A percentile compares a stretch with the other conserved stretches of the same genome.
phyloP scores from a whole-genome alignment of 2,329 filamentous ascomycete genomes.

The Penicillium sp. region DNA sequence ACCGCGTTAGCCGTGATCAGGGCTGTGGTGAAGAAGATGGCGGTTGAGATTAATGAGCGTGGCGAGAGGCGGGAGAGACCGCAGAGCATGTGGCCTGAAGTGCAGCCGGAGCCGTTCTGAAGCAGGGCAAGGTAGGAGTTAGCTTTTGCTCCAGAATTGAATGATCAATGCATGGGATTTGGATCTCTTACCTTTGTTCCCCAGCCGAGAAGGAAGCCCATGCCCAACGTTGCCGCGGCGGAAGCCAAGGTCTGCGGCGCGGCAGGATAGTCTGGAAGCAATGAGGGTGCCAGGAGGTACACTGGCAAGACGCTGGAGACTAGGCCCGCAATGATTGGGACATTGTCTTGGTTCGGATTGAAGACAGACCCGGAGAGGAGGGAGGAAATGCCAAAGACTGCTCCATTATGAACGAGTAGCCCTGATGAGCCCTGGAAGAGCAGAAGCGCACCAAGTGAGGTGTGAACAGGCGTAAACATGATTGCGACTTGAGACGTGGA shows the following conservation, averaged over 20 bases:
- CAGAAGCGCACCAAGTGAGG: slow-evolving; percentile 53
- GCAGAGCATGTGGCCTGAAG: slow-evolving; percentile 59
- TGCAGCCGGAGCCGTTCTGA: slow-evolving; percentile 54
- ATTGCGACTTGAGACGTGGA: neutral
- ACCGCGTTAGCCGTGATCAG: slow-evolving; percentile 47
- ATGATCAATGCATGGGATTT: neutral
- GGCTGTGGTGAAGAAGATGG: slow-evolving; percentile 47
- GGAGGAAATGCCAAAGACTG: slow-evolving; percentile 54
- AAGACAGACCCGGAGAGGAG: slow-evolving; percentile 47
- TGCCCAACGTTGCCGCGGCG: slow-evolving; percentile 42
- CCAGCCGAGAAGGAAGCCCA: slow-evolving; percentile 53
- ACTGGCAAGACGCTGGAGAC: slow-evolving; percentile 48
- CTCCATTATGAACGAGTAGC: slow-evolving; percentile 55
- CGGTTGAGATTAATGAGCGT: slow-evolving; percentile 53
- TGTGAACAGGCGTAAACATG: slow-evolving; percentile 59
- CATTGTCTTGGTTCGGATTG: slow-evolving; percentile 43
- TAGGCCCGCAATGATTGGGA: slow-evolving; percentile 52
- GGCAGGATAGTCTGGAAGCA: slow-evolving; percentile 48
- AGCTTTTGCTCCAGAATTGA: neutral
- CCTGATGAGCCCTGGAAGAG: slow-evolving; percentile 54
- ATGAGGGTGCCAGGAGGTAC: slow-evolving; percentile 46
- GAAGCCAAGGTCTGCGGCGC: slow-evolving; percentile 37
- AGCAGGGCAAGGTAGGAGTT: neutral
- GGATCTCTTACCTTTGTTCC: slow-evolving; percentile 52
- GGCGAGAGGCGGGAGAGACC: slow-evolving; percentile 53